Percentiles rank a stretch among this genome's conserved stretches.
Conservation (phyloP, 345 rosid species). For the Citrus inodora region DNA sequence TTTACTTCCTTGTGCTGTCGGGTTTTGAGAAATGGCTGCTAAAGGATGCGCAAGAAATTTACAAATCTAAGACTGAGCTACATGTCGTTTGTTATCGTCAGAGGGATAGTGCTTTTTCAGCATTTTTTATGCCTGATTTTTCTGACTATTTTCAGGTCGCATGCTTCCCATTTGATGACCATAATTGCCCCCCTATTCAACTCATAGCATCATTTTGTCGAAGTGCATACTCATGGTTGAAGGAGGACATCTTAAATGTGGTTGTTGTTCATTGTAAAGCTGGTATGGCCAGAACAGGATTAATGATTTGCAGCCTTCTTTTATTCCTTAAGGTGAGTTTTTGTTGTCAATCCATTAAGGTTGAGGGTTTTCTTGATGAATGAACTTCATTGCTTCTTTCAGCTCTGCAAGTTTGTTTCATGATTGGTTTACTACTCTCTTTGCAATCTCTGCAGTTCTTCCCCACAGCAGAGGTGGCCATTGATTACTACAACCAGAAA, state of each 20-base stretch:
- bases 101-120: neutral
- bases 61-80: neutral
- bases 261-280: slow-evolving; percentile 98
- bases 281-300: slow-evolving; percentile 93
- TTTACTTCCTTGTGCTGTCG: neutral
- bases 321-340: slow-evolving; percentile 65
- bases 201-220: slow-evolving; percentile 82
- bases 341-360: neutral
- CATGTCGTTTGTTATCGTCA: neutral
- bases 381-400: slow-evolving; percentile 1
- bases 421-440: slow-evolving; percentile 17
- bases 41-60: neutral
- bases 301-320: slow-evolving; percentile 96
- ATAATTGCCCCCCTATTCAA: slow-evolving; percentile 91
- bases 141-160: slow-evolving; percentile 60
- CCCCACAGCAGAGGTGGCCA: slow-evolving; percentile 83
- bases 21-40: neutral
- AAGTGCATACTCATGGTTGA: slow-evolving; percentile 95
- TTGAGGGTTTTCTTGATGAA: neutral
- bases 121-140: slow-evolving; percentile 23
- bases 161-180: slow-evolving; percentile 92
- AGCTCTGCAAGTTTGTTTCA: neutral
- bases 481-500: slow-evolving; percentile 87
- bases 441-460: slow-evolving; percentile 55
- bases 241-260: slow-evolving; percentile 92